Base-by-base conservation (phyloP, 345 rosid genomes). In the Passiflora organensis region DNA sequence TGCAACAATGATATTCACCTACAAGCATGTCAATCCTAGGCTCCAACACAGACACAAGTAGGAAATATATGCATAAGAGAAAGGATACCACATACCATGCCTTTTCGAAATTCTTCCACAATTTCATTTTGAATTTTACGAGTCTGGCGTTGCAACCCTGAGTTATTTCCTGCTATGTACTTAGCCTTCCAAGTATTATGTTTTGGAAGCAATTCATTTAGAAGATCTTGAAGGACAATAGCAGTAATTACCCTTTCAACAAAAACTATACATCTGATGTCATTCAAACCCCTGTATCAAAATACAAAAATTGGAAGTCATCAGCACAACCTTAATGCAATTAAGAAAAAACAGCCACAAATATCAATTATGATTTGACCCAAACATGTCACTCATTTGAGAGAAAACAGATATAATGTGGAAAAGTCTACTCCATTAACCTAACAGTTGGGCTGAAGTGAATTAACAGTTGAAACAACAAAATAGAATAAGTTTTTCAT, bases 1-100 rank as follows among this genome's bases (percentile, higher is more conserved):
- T 17, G 99, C 82, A 57, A 86, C 81, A 58, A 93, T 80, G 59
- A 93, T 61, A 64, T 93, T 89, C 24, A 93, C 95, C 96, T 93
- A 66, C 25, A 63, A 55, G 41, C 2, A 62, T 32, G 24, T 22
- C 56, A 67, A 53, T 37, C 57, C 36, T 18, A 25, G 25, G 48
- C 19, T 64, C 38, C 58, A 39, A 57, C 21, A 13, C 45, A 16
- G 37, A 25, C 51, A 53, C 51, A 53, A 13, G 11, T 13, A 14
- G 18, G 23, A n/a, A 11, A 42, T 41, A 24, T 15, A 55, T 59
- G 58, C 10, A 32, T 16, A 60, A 23, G 6, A 36, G 24, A 22
- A n/a, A n/a, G n/a, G 0, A 16, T 9, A 37, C 37, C 23, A 44
- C 65, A 56, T 74, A 91, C 99, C 84, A 64, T 43, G 67, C 96